Evolutionary conservation across 108 stramenopile genomes (phyloP).

Genomic region (Mediolabrus comicus): DNA sequence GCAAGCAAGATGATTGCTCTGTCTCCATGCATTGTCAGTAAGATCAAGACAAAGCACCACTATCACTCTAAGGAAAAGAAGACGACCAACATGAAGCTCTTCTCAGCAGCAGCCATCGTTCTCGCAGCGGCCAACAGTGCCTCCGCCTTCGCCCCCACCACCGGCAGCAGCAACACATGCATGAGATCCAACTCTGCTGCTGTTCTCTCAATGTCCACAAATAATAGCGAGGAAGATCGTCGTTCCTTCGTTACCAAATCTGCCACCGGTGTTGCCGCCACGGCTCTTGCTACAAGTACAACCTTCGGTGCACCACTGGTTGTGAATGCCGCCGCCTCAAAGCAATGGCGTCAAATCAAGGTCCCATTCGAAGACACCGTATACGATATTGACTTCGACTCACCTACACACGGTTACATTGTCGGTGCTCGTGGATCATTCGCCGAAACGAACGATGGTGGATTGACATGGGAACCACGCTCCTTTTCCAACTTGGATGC

Average conservation of each 20-base stretch:
- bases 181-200: background rate
- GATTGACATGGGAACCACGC: slow-evolving; percentile 89
- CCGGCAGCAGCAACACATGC: background rate
- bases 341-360: slow-evolving; percentile 76
- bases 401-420: slow-evolving; percentile 90
- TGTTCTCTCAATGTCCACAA: slow-evolving; percentile 13
- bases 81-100: slow-evolving; percentile 31
- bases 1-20: background rate
- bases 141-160: slow-evolving; percentile 4
- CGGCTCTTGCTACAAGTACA: slow-evolving; percentile 30
- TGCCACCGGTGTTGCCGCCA: slow-evolving; percentile 49
- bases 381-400: slow-evolving; percentile 96
- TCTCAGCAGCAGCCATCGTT: slow-evolving; percentile 25
- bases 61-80: background rate
- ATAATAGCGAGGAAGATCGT: slow-evolving; percentile 47
- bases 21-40: background rate
- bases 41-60: background rate
- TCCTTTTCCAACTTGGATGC: slow-evolving; percentile 94
- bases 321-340: slow-evolving; percentile 62
- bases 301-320: slow-evolving; percentile 32
- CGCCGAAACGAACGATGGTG: slow-evolving; percentile 95
- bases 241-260: slow-evolving; percentile 74
- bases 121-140: slow-evolving; percentile 7
- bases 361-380: slow-evolving; percentile 90
- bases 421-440: slow-evolving; percentile 97